These are phyloP conservation scores for Hibiscus trionum DNA, from an alignment of 345 rosid species.

Conservation along the genomic window DNA sequence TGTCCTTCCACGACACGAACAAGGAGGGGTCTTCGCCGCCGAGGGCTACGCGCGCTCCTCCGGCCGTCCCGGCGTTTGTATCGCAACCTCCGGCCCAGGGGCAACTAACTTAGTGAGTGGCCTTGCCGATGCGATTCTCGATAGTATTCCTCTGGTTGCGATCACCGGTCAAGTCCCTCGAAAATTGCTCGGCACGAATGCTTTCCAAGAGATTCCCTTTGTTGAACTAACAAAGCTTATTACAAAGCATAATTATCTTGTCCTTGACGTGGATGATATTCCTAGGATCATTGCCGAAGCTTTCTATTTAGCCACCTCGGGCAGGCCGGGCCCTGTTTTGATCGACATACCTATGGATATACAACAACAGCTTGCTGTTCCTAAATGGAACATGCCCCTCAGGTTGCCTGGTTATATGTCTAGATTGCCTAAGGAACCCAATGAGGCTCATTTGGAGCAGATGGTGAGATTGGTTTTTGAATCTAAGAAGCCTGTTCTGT, in stretches of 20 bases:
- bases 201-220: constrained; percentile 81
- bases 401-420: constrained; percentile 61
- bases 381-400: constrained; percentile 54
- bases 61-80: constrained; percentile 19
- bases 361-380: constrained; percentile 79
- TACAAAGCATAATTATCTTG: constrained; percentile 43
- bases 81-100: constrained; percentile 91
- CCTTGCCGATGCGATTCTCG: constrained; percentile 79
- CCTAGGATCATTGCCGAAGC: constrained; percentile 79
- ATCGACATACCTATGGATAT: constrained; percentile 89
- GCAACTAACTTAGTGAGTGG: constrained; percentile 86
- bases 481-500: constrained; percentile 79
- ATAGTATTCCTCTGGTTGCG: constrained; percentile 76
- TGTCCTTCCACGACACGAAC: background rate
- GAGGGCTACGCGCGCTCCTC: background rate
- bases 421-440: constrained; percentile 64
- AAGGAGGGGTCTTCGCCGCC: background rate
- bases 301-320: constrained; percentile 72
- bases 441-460: constrained; percentile 47
- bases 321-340: constrained; percentile 84
- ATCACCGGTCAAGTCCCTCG: constrained; percentile 88
- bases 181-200: constrained; percentile 79
- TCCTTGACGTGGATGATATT: constrained; percentile 80
- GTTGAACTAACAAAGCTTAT: constrained; percentile 16
- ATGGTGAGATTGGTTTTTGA: constrained; percentile 68